Evolutionary conservation across 2,329 filamentous ascomycete genomes (phyloP).

Genomic region (Zymoseptoria ardabiliae): DNA sequence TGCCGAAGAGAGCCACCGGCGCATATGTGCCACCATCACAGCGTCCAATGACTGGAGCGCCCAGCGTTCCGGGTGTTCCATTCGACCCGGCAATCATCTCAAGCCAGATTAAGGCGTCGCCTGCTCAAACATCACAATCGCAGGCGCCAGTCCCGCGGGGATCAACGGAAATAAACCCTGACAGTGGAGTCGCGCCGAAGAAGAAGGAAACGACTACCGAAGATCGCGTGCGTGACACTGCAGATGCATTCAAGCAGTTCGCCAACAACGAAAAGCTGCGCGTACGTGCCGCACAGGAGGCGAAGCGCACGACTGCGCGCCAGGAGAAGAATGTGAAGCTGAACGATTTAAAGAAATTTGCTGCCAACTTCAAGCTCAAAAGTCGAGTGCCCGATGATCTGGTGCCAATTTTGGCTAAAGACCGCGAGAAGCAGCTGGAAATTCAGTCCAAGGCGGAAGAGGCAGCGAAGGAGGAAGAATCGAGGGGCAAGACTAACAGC

Average conservation of each 20-base stretch:
- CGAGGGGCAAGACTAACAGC: slow-evolving; percentile 25
- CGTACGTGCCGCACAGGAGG: slow-evolving; percentile 48
- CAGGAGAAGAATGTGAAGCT: slow-evolving; percentile 86
- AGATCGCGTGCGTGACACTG: slow-evolving; percentile 54
- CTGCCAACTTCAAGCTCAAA: slow-evolving; percentile 84
- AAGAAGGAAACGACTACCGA: slow-evolving; percentile 46
- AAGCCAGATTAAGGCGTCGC: slow-evolving; percentile 58
- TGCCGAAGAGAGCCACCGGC: slow-evolving; percentile 52
- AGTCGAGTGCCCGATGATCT: slow-evolving; percentile 88
- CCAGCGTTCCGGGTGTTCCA: slow-evolving; percentile 68
- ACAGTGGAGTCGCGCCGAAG: slow-evolving; percentile 8
- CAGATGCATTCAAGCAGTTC: slow-evolving; percentile 59
- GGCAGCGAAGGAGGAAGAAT: slow-evolving; percentile 55
- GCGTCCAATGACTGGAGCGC: slow-evolving; percentile 66
- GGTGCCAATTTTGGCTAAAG: slow-evolving; percentile 91
- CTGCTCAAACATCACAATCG: slow-evolving; percentile 8
- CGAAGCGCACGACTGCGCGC: slow-evolving; percentile 47
- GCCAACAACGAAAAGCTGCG: slow-evolving; percentile 55
- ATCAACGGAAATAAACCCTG: slow-evolving; percentile 5
- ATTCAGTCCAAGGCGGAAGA: slow-evolving; percentile 83
- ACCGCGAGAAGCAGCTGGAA: slow-evolving; percentile 86
- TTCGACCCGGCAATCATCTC: slow-evolving; percentile 88
- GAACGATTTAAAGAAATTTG: slow-evolving; percentile 92
- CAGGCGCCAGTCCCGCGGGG: slow-evolving; percentile 23
- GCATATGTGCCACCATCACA: slow-evolving; percentile 89